Conservation (phyloP, 257 asterid genomes). For the Agastache rugosa region DNA sequence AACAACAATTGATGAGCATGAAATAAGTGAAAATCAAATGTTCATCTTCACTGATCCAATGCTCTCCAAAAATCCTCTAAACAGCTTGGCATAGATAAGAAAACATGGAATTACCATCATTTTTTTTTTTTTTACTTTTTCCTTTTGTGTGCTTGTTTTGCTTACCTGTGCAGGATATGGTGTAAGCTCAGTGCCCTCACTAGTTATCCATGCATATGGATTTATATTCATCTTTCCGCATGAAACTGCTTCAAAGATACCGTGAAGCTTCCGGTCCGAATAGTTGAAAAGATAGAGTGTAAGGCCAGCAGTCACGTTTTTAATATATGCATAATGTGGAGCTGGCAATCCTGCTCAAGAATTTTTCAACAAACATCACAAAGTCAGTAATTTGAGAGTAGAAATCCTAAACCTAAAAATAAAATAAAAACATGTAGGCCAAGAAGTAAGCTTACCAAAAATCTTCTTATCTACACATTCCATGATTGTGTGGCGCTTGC, state of each 20-base stretch:
- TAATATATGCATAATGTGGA: slow-evolving; percentile 63
- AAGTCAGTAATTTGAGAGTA: slow-evolving; percentile 5
- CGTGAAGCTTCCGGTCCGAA: slow-evolving; percentile 69
- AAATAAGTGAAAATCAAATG: background rate
- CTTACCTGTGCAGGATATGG: slow-evolving; percentile 74
- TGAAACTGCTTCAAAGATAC: slow-evolving; percentile 68
- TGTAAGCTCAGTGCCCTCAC: slow-evolving; percentile 47
- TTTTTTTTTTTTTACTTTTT: background rate
- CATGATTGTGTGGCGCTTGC: slow-evolving; percentile 51
- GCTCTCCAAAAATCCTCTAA: background rate
- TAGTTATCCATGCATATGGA: slow-evolving; percentile 55
- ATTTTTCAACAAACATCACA: slow-evolving; percentile 24
- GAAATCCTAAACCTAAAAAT: background rate
- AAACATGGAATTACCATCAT: background rate
- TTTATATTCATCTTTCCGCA: slow-evolving; percentile 58
- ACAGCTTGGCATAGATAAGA: background rate
- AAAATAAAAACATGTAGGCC: slow-evolving; percentile 4
- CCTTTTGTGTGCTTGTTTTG: background rate
- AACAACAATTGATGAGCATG: background rate
- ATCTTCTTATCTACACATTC: slow-evolving; percentile 57
- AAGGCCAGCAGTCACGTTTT: slow-evolving; percentile 62
- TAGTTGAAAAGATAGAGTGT: slow-evolving; percentile 77
- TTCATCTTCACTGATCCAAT: background rate
- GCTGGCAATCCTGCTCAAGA: slow-evolving; percentile 69
- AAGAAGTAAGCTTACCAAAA: slow-evolving; percentile 53